Base-by-base conservation (phyloP, 1,139 yeast species). In the Yamadazyma songkhlaensis region DNA sequence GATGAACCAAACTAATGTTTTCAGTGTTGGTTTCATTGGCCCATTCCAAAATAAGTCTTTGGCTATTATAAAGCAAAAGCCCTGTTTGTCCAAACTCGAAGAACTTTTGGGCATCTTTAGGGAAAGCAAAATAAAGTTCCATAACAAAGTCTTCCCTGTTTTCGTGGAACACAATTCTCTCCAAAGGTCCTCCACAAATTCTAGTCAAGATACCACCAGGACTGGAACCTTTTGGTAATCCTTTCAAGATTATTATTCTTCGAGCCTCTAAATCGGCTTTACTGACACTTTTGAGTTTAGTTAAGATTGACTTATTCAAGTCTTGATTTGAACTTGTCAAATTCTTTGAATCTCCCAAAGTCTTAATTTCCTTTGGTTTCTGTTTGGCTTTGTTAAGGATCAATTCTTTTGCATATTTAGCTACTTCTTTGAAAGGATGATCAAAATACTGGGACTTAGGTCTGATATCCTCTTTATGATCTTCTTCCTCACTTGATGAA, bases 171-270 rank as follows among this genome's bases (percentile, higher is more conserved):
- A 57, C 61, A 2, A 83, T 54, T 43, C 69, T 72, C 47, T 84
- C 89, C 32, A 86, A 59, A 0, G 92, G 88, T 0, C 96, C 96
- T 0, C 95, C 95, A 49, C 73, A 64, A 0, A 84, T 66, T 45
- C 81, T 86, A 2, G 79, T 58, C 12, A 85, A 48, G 9, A 84
- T 57, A 25, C 78, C 64, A 22, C 65, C 67, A 5, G 80, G 47
- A 6, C 85, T 81, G 34, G 52, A 41, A n/a, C 39, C 25, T 8
- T 39, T 31, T 23, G 48, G 45, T 4, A 60, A 37, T 22, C 51
- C 48, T 26, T 44, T 50, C n/a, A 59, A 29, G 1, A 56, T 44
- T 6, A 60, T 36, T 10, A 50, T 47, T 35, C 59, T 44, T 29
- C 44, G 35, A 9, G 31, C 22, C 15, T 37, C 33, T 25, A 42